These are phyloP conservation scores for Vitis hybrid DNA, from an alignment of 177 flowering plant species.

Conservation along the genomic window DNA sequence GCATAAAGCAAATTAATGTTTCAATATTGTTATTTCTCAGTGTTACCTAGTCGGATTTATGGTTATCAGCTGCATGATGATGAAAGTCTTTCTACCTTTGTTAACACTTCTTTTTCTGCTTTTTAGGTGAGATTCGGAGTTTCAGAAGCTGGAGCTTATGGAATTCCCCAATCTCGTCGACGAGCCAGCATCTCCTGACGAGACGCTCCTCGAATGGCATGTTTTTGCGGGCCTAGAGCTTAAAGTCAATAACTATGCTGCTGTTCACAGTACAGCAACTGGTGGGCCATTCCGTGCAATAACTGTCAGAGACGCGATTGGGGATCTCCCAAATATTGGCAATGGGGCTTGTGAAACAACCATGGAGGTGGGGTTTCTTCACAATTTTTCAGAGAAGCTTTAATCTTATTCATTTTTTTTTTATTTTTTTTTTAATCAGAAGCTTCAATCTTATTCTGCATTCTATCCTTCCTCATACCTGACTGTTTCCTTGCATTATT, in stretches of 20 bases:
- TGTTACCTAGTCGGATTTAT: no score
- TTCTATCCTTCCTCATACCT: no score
- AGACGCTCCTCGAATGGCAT: constrained; percentile 85
- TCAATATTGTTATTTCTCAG: no score
- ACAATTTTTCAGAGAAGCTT: neutral
- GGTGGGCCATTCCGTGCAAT: constrained; percentile 94
- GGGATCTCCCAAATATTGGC: constrained; percentile 83
- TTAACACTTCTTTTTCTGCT: no score
- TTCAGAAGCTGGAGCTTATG: constrained; percentile 87
- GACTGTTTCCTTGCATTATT: neutral
- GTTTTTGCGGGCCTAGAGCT: constrained; percentile 84
- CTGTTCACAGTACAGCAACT: constrained; percentile 74
- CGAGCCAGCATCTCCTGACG: constrained; percentile 97
- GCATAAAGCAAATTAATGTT: no score
- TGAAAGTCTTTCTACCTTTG: no score
- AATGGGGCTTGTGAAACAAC: constrained; percentile 67
- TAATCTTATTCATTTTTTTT: neutral
- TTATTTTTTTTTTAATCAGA: no score
- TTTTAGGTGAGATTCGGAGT: constrained; percentile 80
- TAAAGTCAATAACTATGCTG: constrained; percentile 77
- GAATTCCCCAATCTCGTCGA: constrained; percentile 87
- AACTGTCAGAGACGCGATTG: constrained; percentile 88
- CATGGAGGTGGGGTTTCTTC: constrained; percentile 39
- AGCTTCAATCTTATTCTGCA: no score
- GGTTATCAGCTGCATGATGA: no score